Conservation (phyloP, 1,284 basidiomycete genomes). For the Meira nashicola region DNA sequence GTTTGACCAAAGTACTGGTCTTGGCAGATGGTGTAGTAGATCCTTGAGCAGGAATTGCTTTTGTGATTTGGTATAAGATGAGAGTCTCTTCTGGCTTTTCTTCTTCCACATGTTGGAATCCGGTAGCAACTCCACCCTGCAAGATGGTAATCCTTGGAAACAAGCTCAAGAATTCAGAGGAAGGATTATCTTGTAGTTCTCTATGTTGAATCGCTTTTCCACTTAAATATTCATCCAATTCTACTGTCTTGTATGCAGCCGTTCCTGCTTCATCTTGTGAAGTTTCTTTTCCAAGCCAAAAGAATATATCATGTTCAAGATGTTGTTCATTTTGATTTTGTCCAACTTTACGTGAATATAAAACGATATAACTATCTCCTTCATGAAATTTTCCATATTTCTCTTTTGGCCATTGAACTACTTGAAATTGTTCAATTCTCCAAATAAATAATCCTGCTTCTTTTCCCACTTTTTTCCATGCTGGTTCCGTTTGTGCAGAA, state of each 20-base stretch:
- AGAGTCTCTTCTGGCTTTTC: conserved; percentile 9
- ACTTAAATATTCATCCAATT: conserved; percentile 64
- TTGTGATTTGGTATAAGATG: not conserved
- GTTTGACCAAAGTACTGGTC: not conserved
- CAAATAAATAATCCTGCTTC: not conserved
- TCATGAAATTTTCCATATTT: not conserved
- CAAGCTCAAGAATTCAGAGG: conserved; percentile 43
- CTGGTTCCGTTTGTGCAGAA: not conserved
- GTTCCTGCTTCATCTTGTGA: conserved; percentile 64
- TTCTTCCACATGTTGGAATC: conserved; percentile 59
- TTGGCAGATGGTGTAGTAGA: not conserved
- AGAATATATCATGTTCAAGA: conserved; percentile 64
- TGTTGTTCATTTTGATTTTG: conserved; percentile 58
- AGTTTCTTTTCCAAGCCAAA: conserved; percentile 64
- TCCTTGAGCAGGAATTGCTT: not conserved
- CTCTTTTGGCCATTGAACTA: not conserved
- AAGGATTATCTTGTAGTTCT: conserved; percentile 53
- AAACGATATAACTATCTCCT: not conserved
- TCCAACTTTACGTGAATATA: not conserved
- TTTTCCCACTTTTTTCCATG: not conserved
- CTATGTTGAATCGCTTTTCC: conserved; percentile 62
- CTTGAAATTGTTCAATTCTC: conserved; percentile 2
- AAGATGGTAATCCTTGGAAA: conserved; percentile 58
- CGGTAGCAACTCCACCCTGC: conserved; percentile 61
- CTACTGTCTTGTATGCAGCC: conserved; percentile 66